A percentile compares a stretch with the other conserved stretches of the same genome.
Evolutionary conservation across 352 stramenopile genomes (phyloP).

Genomic region (Phytophthora aleatoria): DNA sequence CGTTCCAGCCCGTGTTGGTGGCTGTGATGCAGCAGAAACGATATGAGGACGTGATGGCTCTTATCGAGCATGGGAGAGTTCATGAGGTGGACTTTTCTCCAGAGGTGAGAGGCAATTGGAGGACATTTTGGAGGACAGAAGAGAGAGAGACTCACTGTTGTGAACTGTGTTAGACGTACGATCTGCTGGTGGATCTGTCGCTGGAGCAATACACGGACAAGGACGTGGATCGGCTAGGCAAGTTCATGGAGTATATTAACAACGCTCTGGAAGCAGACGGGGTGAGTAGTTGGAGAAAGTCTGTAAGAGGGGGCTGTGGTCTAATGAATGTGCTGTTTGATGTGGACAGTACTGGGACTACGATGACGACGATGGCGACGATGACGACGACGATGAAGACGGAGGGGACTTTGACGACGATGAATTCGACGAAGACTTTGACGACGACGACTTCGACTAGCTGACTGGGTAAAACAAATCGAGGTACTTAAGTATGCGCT

Average conservation of each 20-base stretch:
- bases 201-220: conserved; percentile 43
- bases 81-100: conserved; percentile 59
- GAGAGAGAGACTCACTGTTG: not conserved
- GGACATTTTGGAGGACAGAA: not conserved
- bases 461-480: not conserved
- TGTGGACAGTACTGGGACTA: conserved; percentile 22
- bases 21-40: conserved; percentile 54
- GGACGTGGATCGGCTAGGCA: conserved; percentile 50
- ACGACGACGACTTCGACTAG: conserved; percentile 31
- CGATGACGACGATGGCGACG: conserved; percentile 29
- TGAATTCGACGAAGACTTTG: conserved; percentile 12
- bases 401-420: conserved; percentile 46
- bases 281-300: conserved; percentile 26
- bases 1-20: conserved; percentile 53
- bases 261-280: conserved; percentile 52
- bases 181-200: conserved; percentile 59
- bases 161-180: conserved; percentile 54
- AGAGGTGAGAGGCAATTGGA: conserved; percentile 35
- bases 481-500: conserved; percentile 1
- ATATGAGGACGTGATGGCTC: conserved; percentile 47
- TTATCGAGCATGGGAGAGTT: conserved; percentile 59
- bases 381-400: conserved; percentile 31
- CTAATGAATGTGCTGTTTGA: not conserved
- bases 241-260: conserved; percentile 72
- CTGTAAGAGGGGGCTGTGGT: not conserved